Evolutionary conservation across 768 basidiomycete species (phyloP).

Genomic region (Hericium alpestre): DNA sequence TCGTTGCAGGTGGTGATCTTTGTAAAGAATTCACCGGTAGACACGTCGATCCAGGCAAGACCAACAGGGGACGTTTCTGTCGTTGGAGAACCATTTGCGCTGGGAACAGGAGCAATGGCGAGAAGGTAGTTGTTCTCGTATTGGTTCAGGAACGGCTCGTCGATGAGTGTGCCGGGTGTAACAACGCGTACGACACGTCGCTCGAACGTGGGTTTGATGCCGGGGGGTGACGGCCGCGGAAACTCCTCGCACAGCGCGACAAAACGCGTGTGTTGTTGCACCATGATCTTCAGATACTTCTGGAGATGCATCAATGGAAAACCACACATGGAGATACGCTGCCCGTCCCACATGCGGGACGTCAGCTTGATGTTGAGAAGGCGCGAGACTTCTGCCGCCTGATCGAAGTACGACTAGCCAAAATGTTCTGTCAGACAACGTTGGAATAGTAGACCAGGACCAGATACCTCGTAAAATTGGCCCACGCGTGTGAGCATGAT

Average conservation of each 20-base stretch:
- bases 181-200: conserved; percentile 79
- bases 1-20: conserved; percentile 40
- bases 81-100: not conserved
- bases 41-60: conserved; percentile 90
- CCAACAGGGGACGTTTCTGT: conserved; percentile 28
- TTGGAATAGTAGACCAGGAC: not conserved
- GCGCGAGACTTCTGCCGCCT: conserved; percentile 67
- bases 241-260: conserved; percentile 95
- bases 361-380: conserved; percentile 80
- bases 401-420: conserved; percentile 83
- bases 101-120: conserved; percentile 34
- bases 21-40: conserved; percentile 88
- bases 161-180: conserved; percentile 89
- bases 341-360: conserved; percentile 60
- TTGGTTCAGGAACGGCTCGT: conserved; percentile 78
- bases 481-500: conserved; percentile 87
- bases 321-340: conserved; percentile 74
- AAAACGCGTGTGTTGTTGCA: conserved; percentile 73
- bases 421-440: not conserved
- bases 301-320: conserved; percentile 82
- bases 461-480: conserved; percentile 83
- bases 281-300: conserved; percentile 76
- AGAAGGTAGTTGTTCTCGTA: conserved; percentile 88
- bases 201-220: conserved; percentile 54
- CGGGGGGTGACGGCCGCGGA: conserved; percentile 33